Base-by-base conservation (phyloP, 2,329 filamentous ascomycete genomes). In the Penicillium corylophilum region DNA sequence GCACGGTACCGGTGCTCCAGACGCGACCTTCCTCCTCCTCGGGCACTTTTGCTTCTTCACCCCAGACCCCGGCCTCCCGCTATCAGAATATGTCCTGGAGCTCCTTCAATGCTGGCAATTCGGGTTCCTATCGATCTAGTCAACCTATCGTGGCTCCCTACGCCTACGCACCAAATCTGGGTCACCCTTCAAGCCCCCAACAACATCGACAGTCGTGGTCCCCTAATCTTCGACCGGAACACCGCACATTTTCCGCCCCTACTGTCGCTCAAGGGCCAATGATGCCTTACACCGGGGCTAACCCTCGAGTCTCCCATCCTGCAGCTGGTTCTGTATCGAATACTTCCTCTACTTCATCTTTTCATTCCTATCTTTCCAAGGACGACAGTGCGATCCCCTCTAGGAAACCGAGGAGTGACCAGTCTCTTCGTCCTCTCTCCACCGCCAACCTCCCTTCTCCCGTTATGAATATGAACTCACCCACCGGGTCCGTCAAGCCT, bases 1-100 rank as follows among this genome's bases (percentile, higher is more conserved):
- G 81, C 72, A 85, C 87, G 62, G 81, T 85, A 65, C 86, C 86
- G 59, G 87, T 91, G 82, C 84, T 92, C 66, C 88, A 90, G 72
- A 82, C 86, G 64, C 83, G 86, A 70, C 83, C 86, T 56, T 80
- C 81, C 48, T 86, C 88, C 54, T 79, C 83, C 38, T 81, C 82
- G 50, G 81, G 79, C 65, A 81, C 81, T 62, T 83, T 86, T 54
- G 58, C 65, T 47, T 59, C 62, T 24, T 62, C 66, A 12, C 56
- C 67, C 36, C 67, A 71, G 44, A 59, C 64, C 29, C 66, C 79
- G 36, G 65, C 63, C 44, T 63, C 67, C 49, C 67, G 69, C 39
- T 70, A 67, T 54, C 61, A 70, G 53, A 64, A 64, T 54, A 70
- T 74, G 66, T 71, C 73, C 49, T 73, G 73, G 60, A 70, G 69